Percentiles rank a stretch among this genome's conserved stretches.
phyloP scores from a whole-genome alignment of 1,139 yeast species.

The Blastobotrys ciferrii region DNA sequence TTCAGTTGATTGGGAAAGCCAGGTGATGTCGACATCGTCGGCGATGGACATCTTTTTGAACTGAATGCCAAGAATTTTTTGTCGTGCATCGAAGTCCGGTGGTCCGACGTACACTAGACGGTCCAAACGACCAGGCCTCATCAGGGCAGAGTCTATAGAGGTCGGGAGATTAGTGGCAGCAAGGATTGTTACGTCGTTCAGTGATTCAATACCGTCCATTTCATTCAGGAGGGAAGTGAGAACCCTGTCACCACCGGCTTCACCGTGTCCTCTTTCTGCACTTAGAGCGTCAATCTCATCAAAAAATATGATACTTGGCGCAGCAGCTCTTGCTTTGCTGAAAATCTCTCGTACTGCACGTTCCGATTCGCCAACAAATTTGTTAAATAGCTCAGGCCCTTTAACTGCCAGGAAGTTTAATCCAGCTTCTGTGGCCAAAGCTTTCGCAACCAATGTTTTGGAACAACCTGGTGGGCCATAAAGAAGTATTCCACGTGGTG shows the following conservation, averaged over 20 bases:
- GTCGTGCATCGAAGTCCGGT: conserved; percentile 76
- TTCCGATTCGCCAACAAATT: conserved; percentile 93
- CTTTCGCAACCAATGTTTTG: conserved; percentile 89
- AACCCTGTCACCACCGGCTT: conserved; percentile 78
- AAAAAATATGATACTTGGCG: conserved; percentile 89
- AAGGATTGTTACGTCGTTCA: conserved; percentile 86
- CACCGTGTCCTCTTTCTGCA: conserved; percentile 64
- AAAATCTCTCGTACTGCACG: conserved; percentile 84
- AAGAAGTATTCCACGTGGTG: conserved; percentile 86
- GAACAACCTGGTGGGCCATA: conserved; percentile 99
- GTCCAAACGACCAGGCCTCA: conserved; percentile 93
- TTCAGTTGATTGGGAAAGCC: conserved; percentile 62
- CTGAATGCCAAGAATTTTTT: conserved; percentile 69
- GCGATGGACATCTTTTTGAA: conserved; percentile 52
- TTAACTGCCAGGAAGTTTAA: conserved; percentile 88
- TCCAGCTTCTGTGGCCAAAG: conserved; percentile 92
- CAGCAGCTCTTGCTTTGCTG: conserved; percentile 86
- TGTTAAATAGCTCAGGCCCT: conserved; percentile 93
- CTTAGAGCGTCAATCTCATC: conserved; percentile 95
- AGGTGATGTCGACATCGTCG: conserved; percentile 45
- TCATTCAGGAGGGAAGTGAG: conserved; percentile 86
- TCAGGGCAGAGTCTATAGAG: conserved; percentile 82
- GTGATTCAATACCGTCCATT: conserved; percentile 93
- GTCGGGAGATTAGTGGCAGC: conserved; percentile 97
- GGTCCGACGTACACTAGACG: conserved; percentile 90